Percentiles rank a stretch among this genome's conserved stretches.
Conservation (phyloP, 1,284 basidiomycete genomes). For the Paramarasmius palmivorus region DNA sequence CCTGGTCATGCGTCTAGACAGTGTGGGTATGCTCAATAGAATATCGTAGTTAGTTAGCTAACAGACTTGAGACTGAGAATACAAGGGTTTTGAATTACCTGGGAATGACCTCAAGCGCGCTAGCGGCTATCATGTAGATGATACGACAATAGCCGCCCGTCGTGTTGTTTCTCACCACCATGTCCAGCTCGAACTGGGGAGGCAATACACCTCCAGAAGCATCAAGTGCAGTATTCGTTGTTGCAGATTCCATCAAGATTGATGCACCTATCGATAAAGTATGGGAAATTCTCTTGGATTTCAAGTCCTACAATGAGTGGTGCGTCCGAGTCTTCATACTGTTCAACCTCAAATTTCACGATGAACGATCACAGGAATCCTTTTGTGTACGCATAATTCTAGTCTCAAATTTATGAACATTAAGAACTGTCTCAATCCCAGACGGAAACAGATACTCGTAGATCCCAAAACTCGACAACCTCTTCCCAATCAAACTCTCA, state of each 20-base stretch:
- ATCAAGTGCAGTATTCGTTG: conserved; percentile 36
- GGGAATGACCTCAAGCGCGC: too few relatives aligned
- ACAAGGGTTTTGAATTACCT: too few relatives aligned
- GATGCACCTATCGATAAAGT: conserved; percentile 49
- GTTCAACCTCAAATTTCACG: background rate
- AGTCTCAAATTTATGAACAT: background rate
- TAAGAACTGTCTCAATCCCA: conserved; percentile 1
- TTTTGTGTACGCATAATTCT: conserved; percentile 50
- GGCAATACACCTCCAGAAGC: conserved; percentile 10
- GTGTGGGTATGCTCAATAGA: too few relatives aligned
- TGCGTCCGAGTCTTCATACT: conserved; percentile 19
- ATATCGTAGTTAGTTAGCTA: too few relatives aligned
- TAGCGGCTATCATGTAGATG: too few relatives aligned
- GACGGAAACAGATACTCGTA: conserved; percentile 54
- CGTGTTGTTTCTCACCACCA: too few relatives aligned
- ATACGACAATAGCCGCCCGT: too few relatives aligned
- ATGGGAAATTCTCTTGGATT: conserved; percentile 48
- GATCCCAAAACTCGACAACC: conserved; percentile 39
- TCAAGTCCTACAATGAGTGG: conserved; percentile 55
- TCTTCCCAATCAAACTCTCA: conserved; percentile 48
- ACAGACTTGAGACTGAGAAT: too few relatives aligned
- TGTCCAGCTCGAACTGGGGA: conserved; percentile 9
- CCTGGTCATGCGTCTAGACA: too few relatives aligned
- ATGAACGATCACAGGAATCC: conserved; percentile 53
- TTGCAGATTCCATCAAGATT: conserved; percentile 40